Conservation (phyloP, 345 rosid genomes). For the Populus pruinosa region DNA sequence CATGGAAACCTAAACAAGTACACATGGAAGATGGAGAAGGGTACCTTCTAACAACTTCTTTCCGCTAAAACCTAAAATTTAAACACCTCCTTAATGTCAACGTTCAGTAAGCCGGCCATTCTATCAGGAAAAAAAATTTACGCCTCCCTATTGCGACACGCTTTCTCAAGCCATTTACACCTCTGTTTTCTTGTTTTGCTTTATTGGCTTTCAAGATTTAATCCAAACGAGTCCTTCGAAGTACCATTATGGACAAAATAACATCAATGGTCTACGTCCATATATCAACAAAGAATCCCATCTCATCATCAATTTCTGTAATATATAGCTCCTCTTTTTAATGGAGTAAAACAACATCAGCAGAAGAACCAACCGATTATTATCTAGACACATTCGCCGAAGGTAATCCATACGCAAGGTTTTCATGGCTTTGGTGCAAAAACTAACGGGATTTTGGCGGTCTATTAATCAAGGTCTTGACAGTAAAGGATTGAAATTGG, state of each 20-base stretch:
- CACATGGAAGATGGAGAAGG: neutral
- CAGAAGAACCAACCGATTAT: slow-evolving; percentile 13
- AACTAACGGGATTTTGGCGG: slow-evolving; percentile 19
- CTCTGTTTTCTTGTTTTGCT: neutral
- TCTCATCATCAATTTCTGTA: neutral
- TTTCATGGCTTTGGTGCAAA: slow-evolving; percentile 28
- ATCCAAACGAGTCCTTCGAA: slow-evolving; percentile 13
- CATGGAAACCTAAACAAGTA: neutral
- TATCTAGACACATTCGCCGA: slow-evolving; percentile 18
- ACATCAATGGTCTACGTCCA: slow-evolving; percentile 18
- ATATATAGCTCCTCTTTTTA: neutral
- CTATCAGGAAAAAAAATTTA: neutral
- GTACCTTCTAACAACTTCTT: neutral
- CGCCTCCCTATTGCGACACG: neutral
- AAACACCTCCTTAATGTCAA: slow-evolving; percentile 37
- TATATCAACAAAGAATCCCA: slow-evolving; percentile 15
- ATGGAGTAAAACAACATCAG: neutral
- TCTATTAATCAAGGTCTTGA: neutral
- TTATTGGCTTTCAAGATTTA: neutral
- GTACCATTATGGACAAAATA: neutral
- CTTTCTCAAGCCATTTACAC: neutral
- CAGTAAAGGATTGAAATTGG: neutral
- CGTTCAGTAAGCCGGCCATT: slow-evolving; percentile 67
- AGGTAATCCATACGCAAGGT: slow-evolving; percentile 24
- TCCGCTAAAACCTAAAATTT: neutral